Evolutionary conservation across 345 rosid genomes (phyloP), one percentile per base, ranked within the genome.

Genomic region (Geranium rotundifolium): DNA sequence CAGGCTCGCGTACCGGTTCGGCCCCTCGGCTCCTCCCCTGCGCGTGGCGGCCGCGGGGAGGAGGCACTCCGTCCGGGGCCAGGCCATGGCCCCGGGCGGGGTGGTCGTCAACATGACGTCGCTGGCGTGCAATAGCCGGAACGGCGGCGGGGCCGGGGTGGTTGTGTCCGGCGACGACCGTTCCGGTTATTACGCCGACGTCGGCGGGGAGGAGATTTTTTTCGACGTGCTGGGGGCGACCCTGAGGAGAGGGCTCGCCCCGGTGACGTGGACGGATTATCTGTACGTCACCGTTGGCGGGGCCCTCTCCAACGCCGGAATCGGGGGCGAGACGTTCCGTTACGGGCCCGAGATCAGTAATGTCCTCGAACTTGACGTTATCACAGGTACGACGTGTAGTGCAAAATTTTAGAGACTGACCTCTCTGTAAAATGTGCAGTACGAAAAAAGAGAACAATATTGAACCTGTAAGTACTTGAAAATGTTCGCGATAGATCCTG

Each of bases 261-360:
- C 97, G 23, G 76, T 74, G 41, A 75, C 96, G 13, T 93, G 88
- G 87, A 86, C 99, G 0, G 99, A 93, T 62, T 93, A 86, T 63
- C 68, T 93, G 82, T 78, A 90, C 73, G 80, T 93, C 14, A 90
- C 81, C 30, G 90, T 90, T 1, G 99, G 97, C 4, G 99, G 99
- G 34, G 90, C 99, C 2, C 90, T 93, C 41, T 88, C 97, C 10
- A 90, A 93, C 58, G 97, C 89, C 6, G 99, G 99, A 65, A 93
- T 93, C n/a, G 77, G 99, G 10, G 99, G 99, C n/a, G 90, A 86
- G 55, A 79, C 78, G 12, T 93, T 90, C 73, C 84, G 88, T 10
- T 77, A 74, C 17, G 97, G 99, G 31, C 99, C 99, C 19, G 97
- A 88, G 74, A 93, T 93, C 76, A 86, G 86, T 79, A 93, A 90